These are phyloP conservation scores for Podosphaera fusca DNA, from an alignment of 2,329 filamentous ascomycete genomes.

Conservation along the genomic window DNA sequence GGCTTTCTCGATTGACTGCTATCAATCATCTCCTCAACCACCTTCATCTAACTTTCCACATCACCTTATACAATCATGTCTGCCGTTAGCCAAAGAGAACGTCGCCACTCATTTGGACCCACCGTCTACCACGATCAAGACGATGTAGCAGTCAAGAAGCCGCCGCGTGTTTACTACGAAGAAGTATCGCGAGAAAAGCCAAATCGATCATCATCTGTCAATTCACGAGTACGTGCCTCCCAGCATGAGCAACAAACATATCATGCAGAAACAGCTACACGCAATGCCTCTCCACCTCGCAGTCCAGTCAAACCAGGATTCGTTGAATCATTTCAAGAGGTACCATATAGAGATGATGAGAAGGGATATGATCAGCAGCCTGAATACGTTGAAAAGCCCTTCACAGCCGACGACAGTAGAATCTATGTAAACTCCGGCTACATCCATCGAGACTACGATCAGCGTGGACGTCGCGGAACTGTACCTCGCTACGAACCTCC, in stretches of 20 bases:
- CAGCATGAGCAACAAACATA: background rate
- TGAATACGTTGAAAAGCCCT: background rate
- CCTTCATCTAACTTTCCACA: background rate
- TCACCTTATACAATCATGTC: background rate
- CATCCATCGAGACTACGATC: background rate
- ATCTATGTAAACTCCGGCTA: background rate
- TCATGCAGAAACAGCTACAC: background rate
- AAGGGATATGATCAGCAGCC: background rate
- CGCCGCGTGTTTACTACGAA: background rate
- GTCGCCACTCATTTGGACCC: background rate
- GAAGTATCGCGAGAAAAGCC: background rate
- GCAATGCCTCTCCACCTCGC: background rate
- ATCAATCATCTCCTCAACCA: background rate
- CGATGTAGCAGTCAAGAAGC: background rate
- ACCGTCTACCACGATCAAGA: constrained; percentile 1
- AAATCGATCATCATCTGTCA: background rate
- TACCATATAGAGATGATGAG: background rate
- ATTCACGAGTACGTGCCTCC: background rate
- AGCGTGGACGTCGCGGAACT: background rate
- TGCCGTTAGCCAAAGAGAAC: background rate
- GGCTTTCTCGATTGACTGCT: too few relatives aligned
- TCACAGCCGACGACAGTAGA: background rate
- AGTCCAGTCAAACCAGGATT: background rate
- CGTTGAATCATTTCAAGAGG: background rate
- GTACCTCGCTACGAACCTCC: background rate